Base-by-base conservation (phyloP, 352 stramenopile genomes). In the Thalassiosira delicatula region DNA sequence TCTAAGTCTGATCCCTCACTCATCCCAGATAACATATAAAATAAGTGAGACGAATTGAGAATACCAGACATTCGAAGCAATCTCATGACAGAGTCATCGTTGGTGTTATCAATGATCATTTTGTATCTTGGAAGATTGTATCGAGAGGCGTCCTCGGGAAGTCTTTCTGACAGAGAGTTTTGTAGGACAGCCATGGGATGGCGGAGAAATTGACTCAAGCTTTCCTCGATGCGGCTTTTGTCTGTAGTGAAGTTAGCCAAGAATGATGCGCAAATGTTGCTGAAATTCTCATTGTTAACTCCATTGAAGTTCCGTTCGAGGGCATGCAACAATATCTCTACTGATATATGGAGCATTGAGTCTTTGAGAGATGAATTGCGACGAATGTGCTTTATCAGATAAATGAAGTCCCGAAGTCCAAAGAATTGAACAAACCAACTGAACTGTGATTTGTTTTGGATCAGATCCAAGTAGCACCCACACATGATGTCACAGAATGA, bases 291-390 rank as follows among this genome's bases (percentile, higher is more conserved):
- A 14, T 74, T 63, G n/a, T 61, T 68, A 3, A 78, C 40, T 7
- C 85, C 85, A 66, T 83, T 88, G 25, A 90, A 87, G 49, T 89
- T 90, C 23, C 78, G n/a, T 53, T 88, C 85, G 2, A 90, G 27
- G 21, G 59, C 60, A 42, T 80, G 44, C 2, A 90, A 14, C 12
- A 88, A 25, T 0, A 73, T 27, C 40, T 80, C 5, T 42, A 40
- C 37, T 42, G 77, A 83, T 14, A 85, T 62, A 57, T 74, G 40
- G 35, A 85, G 70, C 4, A 70, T 51, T 21, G 40, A 37, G 11
- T 59, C 57, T 59, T 56, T 19, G 11, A 78, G 30, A 51, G 29
- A 17, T 32, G 44, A n/a, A 61, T 25, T 60, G 23, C 37, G 33
- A 0, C 70, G 40, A 33, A 91, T 60, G 56, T 37, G 70, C 25